Evolutionary conservation across 106 monocot genomes (phyloP), one percentile per base, ranked within the genome.

Genomic region (Hemerocallis citrina): DNA sequence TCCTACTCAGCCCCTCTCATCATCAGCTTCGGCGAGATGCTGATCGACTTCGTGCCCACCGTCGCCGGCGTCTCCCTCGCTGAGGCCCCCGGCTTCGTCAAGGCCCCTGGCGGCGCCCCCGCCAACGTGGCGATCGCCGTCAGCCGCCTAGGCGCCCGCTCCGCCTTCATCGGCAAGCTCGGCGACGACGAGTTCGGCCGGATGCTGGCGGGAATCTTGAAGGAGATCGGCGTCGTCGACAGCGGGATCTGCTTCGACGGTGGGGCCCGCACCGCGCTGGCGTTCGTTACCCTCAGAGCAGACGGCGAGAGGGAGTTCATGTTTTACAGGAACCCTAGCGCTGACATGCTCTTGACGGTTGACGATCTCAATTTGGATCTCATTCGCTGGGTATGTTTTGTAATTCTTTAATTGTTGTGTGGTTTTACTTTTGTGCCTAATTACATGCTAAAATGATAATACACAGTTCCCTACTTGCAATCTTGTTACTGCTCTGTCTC

Each of bases 151-250:
- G 81, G 80, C 0, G 85, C 80, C 4, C 57, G 63, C 13, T 20
- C 80, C 32, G 85, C 85, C 15, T 85, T 85, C 64, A 64, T 86
- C 39, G 85, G 85, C 1, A 86, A 85, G 70, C 77, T 85, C 12
- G 85, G 85, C 0, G 85, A 85, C 36, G 85, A 85, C 62, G 85
- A 81, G 74, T 86, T 86, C 71, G 85, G 85, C 15, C 80, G 77
- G 59, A 86, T 86, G 85, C 81, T 86, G 9, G 81, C 81, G 10
- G 64, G 35, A 30, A 81, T 81, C 57, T 71, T 86, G 42, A 65
- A 71, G 38, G 62, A 71, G 13, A 86, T 81, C 57, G 81, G 77
- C 51, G 85, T 86, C 25, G 39, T 52, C 25, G 85, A 81, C 41
- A 52, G 64, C 56, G 85, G 85, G 19, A 63, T 86, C 65, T 55